A percentile compares a stretch with the other conserved stretches of the same genome.
Evolutionary conservation across 1,139 yeast species (phyloP).

Genomic region (Nakaseomyces delphensis): DNA sequence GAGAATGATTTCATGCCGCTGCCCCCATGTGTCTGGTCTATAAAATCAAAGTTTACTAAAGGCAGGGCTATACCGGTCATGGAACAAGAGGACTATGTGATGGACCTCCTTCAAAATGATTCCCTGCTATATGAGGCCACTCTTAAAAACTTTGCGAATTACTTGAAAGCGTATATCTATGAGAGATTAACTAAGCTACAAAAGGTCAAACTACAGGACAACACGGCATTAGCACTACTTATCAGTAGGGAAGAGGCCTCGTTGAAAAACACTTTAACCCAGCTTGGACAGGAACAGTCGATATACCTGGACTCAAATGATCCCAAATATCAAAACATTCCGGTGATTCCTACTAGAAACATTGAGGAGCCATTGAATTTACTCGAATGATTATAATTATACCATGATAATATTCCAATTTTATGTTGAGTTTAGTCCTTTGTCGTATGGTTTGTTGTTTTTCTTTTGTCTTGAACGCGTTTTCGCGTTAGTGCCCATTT

Average conservation of each 20-base stretch:
- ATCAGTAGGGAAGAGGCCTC: background rate
- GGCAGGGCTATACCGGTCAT: background rate
- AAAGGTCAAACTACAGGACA: background rate
- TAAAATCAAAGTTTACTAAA: background rate
- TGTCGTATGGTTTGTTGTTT: background rate
- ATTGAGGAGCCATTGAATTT: slow-evolving; percentile 1
- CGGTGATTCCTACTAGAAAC: background rate
- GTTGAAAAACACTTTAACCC: background rate
- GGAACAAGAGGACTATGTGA: background rate
- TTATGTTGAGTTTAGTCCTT: too few relatives aligned
- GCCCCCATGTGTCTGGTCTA: slow-evolving; percentile 1
- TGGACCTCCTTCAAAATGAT: background rate
- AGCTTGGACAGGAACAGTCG: background rate
- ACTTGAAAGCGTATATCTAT: background rate
- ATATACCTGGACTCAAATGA: slow-evolving; percentile 2
- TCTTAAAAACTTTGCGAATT: background rate
- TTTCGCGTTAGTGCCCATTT: background rate
- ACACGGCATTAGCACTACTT: background rate
- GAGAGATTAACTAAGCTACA: background rate
- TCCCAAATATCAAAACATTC: background rate
- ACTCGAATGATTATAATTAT: background rate
- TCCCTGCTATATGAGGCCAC: background rate
- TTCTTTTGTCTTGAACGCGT: background rate
- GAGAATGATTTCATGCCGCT: slow-evolving; percentile 2
- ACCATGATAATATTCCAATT: too few relatives aligned